Percentiles rank a stretch among this genome's conserved stretches.
Evolutionary conservation across 2,329 filamentous ascomycete genomes (phyloP).

Genomic region (Diplodia intermedia): DNA sequence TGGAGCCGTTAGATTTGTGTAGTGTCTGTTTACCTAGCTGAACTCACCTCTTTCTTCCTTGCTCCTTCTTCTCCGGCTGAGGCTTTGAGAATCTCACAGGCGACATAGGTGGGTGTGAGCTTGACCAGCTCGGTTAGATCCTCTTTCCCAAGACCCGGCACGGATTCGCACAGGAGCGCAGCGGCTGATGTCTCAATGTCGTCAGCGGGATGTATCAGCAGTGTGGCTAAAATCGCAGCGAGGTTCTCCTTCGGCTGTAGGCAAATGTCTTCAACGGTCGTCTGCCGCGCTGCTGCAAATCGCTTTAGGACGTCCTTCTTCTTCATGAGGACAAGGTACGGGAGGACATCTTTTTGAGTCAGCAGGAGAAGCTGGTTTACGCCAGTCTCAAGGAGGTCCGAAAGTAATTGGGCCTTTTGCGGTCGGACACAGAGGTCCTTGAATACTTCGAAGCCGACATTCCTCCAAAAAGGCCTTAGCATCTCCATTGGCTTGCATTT

Average conservation of each 20-base stretch:
- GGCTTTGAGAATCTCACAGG: slow-evolving; percentile 81
- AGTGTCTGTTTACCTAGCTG: neutral
- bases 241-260: slow-evolving; percentile 62
- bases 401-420: slow-evolving; percentile 80
- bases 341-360: slow-evolving; percentile 82
- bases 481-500: slow-evolving; percentile 70
- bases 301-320: slow-evolving; percentile 79
- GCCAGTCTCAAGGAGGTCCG: slow-evolving; percentile 79
- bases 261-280: slow-evolving; percentile 66
- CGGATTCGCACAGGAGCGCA: slow-evolving; percentile 71
- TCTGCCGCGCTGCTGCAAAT: slow-evolving; percentile 73
- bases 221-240: slow-evolving; percentile 63
- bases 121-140: slow-evolving; percentile 73
- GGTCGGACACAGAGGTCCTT: slow-evolving; percentile 82
- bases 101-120: slow-evolving; percentile 75
- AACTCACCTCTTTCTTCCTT: slow-evolving; percentile 63
- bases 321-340: slow-evolving; percentile 81
- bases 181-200: slow-evolving; percentile 73
- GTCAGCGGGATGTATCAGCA: slow-evolving; percentile 66
- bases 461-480: slow-evolving; percentile 88
- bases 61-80: slow-evolving; percentile 71
- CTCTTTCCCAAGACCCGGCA: slow-evolving; percentile 70
- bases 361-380: slow-evolving; percentile 75
- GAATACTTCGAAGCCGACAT: slow-evolving; percentile 79
- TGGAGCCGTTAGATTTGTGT: slow-evolving; percentile 34